These are phyloP conservation scores for Collybia sp. DNA, from an alignment of 768 basidiomycete genomes.

Conservation along the genomic window DNA sequence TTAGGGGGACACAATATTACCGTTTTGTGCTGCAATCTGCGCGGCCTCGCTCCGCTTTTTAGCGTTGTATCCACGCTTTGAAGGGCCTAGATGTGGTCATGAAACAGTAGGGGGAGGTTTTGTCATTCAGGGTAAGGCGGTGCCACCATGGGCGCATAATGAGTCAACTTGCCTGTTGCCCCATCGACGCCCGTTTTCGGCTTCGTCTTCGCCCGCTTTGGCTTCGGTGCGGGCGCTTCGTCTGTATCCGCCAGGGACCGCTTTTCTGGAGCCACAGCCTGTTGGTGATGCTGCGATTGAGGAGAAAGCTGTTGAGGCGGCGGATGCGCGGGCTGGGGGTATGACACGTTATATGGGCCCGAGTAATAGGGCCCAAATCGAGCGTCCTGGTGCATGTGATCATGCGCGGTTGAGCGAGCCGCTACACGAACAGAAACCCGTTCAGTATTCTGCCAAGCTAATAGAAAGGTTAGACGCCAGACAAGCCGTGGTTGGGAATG, in stretches of 20 bases:
- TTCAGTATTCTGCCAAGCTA: slow-evolving; percentile 50
- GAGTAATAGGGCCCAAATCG: slow-evolving; percentile 4
- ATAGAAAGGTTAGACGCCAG: slow-evolving; percentile 9
- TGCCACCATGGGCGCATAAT: not conserved
- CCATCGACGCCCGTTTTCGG: slow-evolving; percentile 23
- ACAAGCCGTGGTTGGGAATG: slow-evolving; percentile 12
- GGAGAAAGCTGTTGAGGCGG: slow-evolving; percentile 16
- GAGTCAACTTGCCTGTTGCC: slow-evolving; percentile 7
- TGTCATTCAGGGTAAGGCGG: not conserved
- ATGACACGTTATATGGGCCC: slow-evolving; percentile 4
- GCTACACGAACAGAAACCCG: slow-evolving; percentile 56
- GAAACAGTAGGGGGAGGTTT: not conserved
- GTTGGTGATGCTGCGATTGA: slow-evolving; percentile 16
- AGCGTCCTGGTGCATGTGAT: slow-evolving; percentile 12
- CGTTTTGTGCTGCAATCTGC: slow-evolving; percentile 59
- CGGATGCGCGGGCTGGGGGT: slow-evolving; percentile 1
- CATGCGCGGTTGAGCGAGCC: slow-evolving; percentile 39
- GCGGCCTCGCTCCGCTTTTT: slow-evolving; percentile 74
- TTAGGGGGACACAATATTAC: slow-evolving; percentile 28
- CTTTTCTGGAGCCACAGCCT: slow-evolving; percentile 16
- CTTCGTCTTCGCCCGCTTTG: slow-evolving; percentile 42
- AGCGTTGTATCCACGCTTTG: slow-evolving; percentile 64
- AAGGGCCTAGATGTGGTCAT: slow-evolving; percentile 24
- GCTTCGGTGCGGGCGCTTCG: slow-evolving; percentile 36
- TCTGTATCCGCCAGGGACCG: slow-evolving; percentile 31